Conservation (phyloP, 352 stramenopile species). For the Globisporangium cederbergense region DNA sequence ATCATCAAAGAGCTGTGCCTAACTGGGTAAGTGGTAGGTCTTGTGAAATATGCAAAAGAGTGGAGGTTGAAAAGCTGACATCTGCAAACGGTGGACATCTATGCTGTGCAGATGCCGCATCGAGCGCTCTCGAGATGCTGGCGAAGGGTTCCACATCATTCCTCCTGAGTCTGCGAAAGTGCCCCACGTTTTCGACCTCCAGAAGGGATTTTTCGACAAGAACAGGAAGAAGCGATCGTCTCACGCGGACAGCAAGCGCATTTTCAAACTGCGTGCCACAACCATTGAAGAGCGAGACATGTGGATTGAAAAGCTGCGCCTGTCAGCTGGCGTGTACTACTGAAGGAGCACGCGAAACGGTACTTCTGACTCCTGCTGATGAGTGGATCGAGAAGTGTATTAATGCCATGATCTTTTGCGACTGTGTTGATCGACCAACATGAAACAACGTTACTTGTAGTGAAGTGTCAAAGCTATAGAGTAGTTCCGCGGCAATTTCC, state of each 20-base stretch:
- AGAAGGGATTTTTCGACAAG: conserved; percentile 77
- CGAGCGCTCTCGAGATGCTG: conserved; percentile 67
- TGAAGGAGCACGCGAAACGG: conserved; percentile 1
- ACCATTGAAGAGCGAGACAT: conserved; percentile 80
- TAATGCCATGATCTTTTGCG: conserved; percentile 1
- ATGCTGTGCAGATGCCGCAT: conserved; percentile 47
- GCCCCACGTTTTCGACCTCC: conserved; percentile 69
- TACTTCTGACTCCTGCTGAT: not conserved
- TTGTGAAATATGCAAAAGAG: not conserved
- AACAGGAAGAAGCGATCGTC: conserved; percentile 77
- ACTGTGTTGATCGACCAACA: not conserved
- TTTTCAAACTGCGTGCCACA: conserved; percentile 82
- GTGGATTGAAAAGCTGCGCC: conserved; percentile 77
- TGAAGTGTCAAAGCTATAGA: too few species aligned
- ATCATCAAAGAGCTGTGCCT: conserved; percentile 86
- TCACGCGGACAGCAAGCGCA: conserved; percentile 59
- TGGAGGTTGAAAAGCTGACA: not conserved
- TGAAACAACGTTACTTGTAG: not conserved
- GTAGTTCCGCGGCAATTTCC: too few species aligned
- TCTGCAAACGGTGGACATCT: not conserved
- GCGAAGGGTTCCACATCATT: conserved; percentile 83
- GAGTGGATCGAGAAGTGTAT: not conserved
- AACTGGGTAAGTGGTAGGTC: conserved; percentile 41
- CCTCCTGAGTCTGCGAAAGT: conserved; percentile 45
- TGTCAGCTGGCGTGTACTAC: conserved; percentile 42